Conservation (phyloP, 768 basidiomycete genomes). For the Trametes elegans region DNA sequence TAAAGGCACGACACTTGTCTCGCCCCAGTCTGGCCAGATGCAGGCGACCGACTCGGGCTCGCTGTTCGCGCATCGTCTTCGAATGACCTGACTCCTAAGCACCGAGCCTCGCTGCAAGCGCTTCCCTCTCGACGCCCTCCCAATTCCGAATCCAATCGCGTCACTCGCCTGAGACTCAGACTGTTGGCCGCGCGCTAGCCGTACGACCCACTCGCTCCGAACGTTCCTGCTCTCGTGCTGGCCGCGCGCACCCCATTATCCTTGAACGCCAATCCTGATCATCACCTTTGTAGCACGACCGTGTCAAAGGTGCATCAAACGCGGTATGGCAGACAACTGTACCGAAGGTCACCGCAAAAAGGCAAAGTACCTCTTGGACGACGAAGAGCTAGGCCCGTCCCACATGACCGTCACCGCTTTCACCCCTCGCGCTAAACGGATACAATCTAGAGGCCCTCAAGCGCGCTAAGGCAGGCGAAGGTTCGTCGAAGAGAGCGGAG, state of each 20-base stretch:
- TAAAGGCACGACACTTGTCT: not conserved
- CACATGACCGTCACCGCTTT: slow-evolving; percentile 6
- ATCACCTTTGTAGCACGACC: slow-evolving; percentile 69
- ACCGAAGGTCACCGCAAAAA: slow-evolving; percentile 96
- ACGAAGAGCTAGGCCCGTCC: slow-evolving; percentile 81
- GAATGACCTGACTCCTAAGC: not conserved
- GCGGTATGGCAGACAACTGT: slow-evolving; percentile 84
- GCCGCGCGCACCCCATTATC: not conserved
- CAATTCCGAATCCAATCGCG: not conserved
- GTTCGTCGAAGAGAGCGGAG: slow-evolving; percentile 24
- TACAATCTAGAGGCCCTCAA: slow-evolving; percentile 37
- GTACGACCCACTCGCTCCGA: not conserved
- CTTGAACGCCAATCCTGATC: slow-evolving; percentile 6
- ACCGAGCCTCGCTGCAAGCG: not conserved
- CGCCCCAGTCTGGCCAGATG: not conserved
- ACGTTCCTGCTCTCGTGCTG: too few relatives aligned
- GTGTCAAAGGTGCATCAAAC: slow-evolving; percentile 93
- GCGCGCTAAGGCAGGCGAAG: slow-evolving; percentile 32
- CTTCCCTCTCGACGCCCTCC: not conserved
- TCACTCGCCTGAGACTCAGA: not conserved
- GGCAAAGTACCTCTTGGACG: slow-evolving; percentile 94
- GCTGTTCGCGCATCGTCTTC: not conserved
- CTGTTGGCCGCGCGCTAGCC: not conserved
- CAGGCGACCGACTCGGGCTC: not conserved
- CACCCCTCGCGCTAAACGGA: slow-evolving; percentile 28